Base-by-base conservation (phyloP, 108 stramenopile genomes). In the Cyclostephanos invisitatus region DNA sequence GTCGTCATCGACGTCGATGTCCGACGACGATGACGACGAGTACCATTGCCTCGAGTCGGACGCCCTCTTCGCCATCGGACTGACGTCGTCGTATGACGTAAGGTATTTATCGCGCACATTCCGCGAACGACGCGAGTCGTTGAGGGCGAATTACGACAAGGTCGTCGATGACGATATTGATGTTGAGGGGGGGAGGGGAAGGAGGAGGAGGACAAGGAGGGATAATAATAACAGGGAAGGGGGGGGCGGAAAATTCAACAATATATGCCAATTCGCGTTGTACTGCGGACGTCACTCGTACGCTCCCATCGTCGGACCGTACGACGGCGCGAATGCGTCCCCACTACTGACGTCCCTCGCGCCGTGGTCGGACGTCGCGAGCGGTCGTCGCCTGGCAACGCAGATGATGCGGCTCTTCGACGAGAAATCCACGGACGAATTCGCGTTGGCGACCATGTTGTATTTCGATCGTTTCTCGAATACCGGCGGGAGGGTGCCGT, bases 401-500 rank as follows among this genome's bases (percentile, higher is more conserved):
- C 87, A 89, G 74, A 90, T 89, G 87, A 64, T 53, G 3, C 78
- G 56, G 10, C 62, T 91, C 7, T 82, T 94, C 40, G 70, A 77
- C 2, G 77, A 88, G 63, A 67, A 78, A 47, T 86, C 86, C 10
- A 70, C 84, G 1, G 93, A 91, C 57, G 93, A 94, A 54, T 91
- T 87, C 78, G 79, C 83, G 36, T 70, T 87, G 38, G 93, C 86
- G 4, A 36, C 90, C 12, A 82, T 91, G 83, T 67, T 94, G 4
- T 87, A 86, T 63, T 86, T 90, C 67, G 89, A 94, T 75, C 80
- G 70, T 67, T 90, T 87, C 62, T 85, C 82, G 7, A 32, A 32
- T 32, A 3, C 32, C 32, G 85, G 75, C 7, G 17, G 71, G 5
- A 73, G 67, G 21, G 68, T 94, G 22, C 86, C 87, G 27, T 88